Percentiles rank a stretch among this genome's conserved stretches.
Evolutionary conservation across 2,329 filamentous ascomycete species (phyloP).

Genomic region (Sporothrix curviconia): DNA sequence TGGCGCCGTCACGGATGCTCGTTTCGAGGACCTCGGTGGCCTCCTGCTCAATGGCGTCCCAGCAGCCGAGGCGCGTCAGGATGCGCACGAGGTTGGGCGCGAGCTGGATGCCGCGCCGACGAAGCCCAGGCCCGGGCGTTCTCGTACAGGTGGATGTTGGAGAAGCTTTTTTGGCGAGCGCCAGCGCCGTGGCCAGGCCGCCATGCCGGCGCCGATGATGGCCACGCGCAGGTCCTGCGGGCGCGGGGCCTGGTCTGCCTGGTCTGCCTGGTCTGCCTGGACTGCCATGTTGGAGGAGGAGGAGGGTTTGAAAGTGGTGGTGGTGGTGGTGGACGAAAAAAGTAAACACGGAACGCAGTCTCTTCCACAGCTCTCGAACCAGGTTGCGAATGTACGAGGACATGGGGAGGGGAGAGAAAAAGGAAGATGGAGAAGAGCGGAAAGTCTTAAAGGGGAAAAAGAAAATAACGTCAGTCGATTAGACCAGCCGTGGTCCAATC

Average conservation of each 20-base stretch:
- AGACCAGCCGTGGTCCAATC: no score
- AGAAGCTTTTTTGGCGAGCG: slow-evolving; percentile 69
- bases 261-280: not conserved
- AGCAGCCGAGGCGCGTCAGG: slow-evolving; percentile 64
- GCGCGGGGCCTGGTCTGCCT: no score
- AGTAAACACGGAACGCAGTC: not conserved
- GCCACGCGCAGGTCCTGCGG: slow-evolving; percentile 23
- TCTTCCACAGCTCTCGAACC: not conserved
- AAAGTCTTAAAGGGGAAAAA: slow-evolving; percentile 15
- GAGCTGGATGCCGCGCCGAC: slow-evolving; percentile 77
- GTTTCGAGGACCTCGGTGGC: slow-evolving; percentile 65
- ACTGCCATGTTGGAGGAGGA: not conserved
- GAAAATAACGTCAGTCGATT: not conserved
- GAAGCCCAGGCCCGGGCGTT: slow-evolving; percentile 66
- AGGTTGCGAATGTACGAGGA: not conserved
- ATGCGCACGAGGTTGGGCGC: slow-evolving; percentile 77
- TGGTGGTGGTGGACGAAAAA: not conserved
- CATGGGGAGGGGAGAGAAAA: no score
- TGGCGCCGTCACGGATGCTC: slow-evolving; percentile 64
- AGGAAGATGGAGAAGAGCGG: no score
- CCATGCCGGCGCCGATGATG: slow-evolving; percentile 54
- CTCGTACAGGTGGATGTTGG: slow-evolving; percentile 67
- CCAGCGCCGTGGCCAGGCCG: slow-evolving; percentile 63
- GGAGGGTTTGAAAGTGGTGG: not conserved
- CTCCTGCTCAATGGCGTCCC: slow-evolving; percentile 62